phyloP scores from a whole-genome alignment of 192 early-diverging fungal genomes.

The Entophlyctis luteolus region DNA sequence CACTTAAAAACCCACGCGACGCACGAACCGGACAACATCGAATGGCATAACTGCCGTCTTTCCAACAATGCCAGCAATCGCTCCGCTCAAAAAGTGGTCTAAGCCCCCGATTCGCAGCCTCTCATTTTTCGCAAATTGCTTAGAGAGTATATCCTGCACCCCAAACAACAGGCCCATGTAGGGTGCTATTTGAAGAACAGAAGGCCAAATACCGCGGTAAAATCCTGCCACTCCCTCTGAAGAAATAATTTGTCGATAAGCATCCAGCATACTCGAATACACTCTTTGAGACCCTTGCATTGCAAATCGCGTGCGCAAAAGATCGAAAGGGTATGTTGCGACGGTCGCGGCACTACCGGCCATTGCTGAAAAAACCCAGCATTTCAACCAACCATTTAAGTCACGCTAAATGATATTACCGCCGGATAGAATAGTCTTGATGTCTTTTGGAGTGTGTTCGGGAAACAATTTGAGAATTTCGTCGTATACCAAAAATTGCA shows the following conservation, averaged over 20 bases:
- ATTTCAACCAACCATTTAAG: neutral
- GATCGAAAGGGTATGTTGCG: slow-evolving; percentile 91
- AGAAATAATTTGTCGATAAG: slow-evolving; percentile 59
- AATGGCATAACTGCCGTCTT: slow-evolving; percentile 88
- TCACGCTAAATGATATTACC: slow-evolving; percentile 1
- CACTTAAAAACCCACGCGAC: neutral
- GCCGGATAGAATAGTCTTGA: slow-evolving; percentile 63
- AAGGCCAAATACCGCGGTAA: slow-evolving; percentile 78
- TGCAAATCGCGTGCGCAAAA: slow-evolving; percentile 90
- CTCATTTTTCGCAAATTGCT: neutral
- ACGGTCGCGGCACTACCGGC: slow-evolving; percentile 77
- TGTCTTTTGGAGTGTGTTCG: slow-evolving; percentile 3
- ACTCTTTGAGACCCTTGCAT: slow-evolving; percentile 65
- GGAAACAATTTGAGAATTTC: slow-evolving; percentile 41
- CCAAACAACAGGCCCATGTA: slow-evolving; percentile 93
- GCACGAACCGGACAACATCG: slow-evolving; percentile 63
- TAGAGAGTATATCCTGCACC: slow-evolving; percentile 54
- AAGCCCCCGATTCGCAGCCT: neutral
- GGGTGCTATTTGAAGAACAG: slow-evolving; percentile 85
- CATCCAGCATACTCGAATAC: slow-evolving; percentile 63
- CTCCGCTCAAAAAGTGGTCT: slow-evolving; percentile 76
- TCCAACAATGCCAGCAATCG: slow-evolving; percentile 70
- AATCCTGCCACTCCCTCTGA: slow-evolving; percentile 80
- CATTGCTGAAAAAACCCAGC: slow-evolving; percentile 31
- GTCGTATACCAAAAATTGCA: slow-evolving; percentile 79